Evolutionary conservation across 225 moss, liverwort and hornwort species (phyloP).

Genomic region (Climacium dendroides): DNA sequence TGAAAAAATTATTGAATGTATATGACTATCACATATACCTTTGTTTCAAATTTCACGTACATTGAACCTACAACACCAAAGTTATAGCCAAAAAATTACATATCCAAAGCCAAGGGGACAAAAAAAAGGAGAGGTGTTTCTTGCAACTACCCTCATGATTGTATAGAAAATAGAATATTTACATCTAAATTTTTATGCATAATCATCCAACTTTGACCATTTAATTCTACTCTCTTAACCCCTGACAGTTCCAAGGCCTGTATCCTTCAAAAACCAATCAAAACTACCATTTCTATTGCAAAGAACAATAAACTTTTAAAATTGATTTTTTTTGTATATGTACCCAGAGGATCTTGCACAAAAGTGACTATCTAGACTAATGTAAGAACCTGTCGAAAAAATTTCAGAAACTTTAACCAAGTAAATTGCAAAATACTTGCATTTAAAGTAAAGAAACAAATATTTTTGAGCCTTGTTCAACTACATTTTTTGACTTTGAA

Average conservation of each 20-base stretch:
- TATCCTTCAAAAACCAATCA: accelerated
- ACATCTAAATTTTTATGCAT: not conserved
- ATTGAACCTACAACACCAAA: too few species aligned
- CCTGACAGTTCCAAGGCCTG: accelerated
- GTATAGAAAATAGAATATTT: too few species aligned
- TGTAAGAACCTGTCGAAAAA: accelerated
- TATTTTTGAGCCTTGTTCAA: not conserved
- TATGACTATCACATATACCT: too few species aligned
- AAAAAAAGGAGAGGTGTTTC: too few species aligned
- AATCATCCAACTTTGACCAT: not conserved
- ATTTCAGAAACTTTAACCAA: accelerated
- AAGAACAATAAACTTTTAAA: not conserved
- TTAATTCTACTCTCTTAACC: accelerated
- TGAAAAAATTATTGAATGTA: too few species aligned
- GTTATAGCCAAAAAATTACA: too few species aligned
- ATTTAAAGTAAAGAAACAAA: not conserved
- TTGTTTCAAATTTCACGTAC: too few species aligned
- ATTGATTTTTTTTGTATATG: not conserved
- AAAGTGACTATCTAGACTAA: not conserved
- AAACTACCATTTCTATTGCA: not conserved
- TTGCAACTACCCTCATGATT: too few species aligned
- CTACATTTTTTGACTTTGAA: too few species aligned
- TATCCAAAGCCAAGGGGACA: too few species aligned
- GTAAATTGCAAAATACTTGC: not conserved
- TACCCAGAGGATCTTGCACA: not conserved